These are phyloP conservation scores for Rhizopogon vinicolor DNA, from an alignment of 768 basidiomycete species.

Conservation along the genomic window DNA sequence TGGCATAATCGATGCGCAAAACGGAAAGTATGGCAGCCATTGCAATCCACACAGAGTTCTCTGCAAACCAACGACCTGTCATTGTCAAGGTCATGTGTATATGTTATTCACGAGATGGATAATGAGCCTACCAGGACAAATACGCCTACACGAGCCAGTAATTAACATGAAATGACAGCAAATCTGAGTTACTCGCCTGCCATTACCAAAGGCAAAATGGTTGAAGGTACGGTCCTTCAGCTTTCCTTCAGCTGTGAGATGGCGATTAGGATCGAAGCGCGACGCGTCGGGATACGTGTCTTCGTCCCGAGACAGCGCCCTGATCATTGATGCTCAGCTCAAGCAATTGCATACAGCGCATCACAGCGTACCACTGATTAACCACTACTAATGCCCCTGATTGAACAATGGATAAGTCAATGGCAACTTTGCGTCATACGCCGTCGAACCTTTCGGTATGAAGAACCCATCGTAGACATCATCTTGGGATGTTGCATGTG, in stretches of 20 bases:
- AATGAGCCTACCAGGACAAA: background rate
- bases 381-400: slow-evolving; percentile 17
- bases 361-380: slow-evolving; percentile 14
- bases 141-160: background rate
- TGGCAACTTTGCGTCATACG: background rate
- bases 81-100: background rate
- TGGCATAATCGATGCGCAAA: background rate
- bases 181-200: background rate
- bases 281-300: background rate
- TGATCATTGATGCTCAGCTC: background rate
- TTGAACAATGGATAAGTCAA: no score
- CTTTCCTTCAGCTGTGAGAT: background rate
- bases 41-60: slow-evolving; percentile 1
- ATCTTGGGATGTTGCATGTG: slow-evolving; percentile 26
- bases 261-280: slow-evolving; percentile 1
- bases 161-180: background rate
- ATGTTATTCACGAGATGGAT: background rate
- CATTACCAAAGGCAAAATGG: background rate
- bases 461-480: slow-evolving; percentile 38
- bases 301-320: background rate
- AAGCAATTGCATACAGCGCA: background rate
- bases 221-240: background rate
- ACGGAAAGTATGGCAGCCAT: background rate
- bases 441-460: slow-evolving; percentile 39
- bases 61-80: background rate